A percentile compares a stretch with the other conserved stretches of the same genome.
phyloP scores from a whole-genome alignment of 106 monocot species.

The Iris macrosiphon region DNA sequence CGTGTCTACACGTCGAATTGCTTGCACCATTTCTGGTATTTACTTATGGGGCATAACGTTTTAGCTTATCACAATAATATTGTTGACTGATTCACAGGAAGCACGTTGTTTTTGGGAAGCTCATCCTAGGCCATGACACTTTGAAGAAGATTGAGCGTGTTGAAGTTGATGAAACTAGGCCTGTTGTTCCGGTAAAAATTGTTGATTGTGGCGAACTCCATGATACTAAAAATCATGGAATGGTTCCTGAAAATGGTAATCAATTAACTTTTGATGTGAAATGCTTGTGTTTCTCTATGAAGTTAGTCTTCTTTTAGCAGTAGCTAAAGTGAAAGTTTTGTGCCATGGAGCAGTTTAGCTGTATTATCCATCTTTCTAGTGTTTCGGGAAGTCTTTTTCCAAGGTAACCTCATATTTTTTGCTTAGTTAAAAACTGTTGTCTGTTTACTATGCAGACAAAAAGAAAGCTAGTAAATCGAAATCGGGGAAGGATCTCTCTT shows the following conservation, averaged over 20 bases:
- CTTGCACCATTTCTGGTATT: no score
- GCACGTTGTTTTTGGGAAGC: slow-evolving; percentile 98
- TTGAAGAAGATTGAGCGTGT: slow-evolving; percentile 76
- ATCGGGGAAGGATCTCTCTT: slow-evolving; percentile 19
- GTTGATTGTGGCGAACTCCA: slow-evolving; percentile 75
- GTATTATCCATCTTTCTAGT: no score
- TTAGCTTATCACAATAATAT: no score
- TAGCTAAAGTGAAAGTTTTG: no score
- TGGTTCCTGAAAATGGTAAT: slow-evolving; percentile 30
- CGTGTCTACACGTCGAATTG: no score
- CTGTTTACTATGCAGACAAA: slow-evolving; percentile 42
- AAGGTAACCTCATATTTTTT: background rate
- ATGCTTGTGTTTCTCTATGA: no score
- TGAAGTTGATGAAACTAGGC: slow-evolving; percentile 55
- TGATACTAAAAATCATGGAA: slow-evolving; percentile 13
- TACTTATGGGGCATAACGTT: no score
- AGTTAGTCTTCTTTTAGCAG: no score
- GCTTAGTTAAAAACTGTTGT: background rate
- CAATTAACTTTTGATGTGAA: no score
- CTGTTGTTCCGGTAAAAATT: slow-evolving; percentile 75
- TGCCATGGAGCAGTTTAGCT: no score
- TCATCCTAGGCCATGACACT: slow-evolving; percentile 60
- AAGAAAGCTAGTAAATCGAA: slow-evolving; percentile 59
- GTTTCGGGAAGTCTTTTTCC: no score
- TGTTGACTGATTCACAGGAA: no score